phyloP scores from a whole-genome alignment of 2,329 filamentous ascomycete species.

The Tolypocladium nubicola region DNA sequence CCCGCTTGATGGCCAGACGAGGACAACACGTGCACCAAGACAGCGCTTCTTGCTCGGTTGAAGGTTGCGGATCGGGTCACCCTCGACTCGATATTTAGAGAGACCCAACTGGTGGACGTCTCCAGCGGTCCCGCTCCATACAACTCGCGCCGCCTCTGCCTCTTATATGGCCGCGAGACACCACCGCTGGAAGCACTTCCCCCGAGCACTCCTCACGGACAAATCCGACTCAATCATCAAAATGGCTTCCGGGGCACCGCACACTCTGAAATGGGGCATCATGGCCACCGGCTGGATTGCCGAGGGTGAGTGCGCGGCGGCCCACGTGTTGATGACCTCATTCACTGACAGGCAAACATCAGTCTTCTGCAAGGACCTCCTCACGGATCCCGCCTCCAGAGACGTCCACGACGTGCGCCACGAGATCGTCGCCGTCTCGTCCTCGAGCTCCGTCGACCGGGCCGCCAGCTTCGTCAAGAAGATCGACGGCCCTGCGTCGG shows the following conservation, averaged over 20 bases:
- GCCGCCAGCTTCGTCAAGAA: constrained; percentile 65
- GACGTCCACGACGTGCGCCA: constrained; percentile 64
- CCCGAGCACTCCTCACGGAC: background rate
- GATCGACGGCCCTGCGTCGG: constrained; percentile 55
- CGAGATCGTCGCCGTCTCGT: constrained; percentile 68
- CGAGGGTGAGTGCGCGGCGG: constrained; percentile 26
- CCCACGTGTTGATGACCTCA: background rate
- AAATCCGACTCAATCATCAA: constrained; percentile 6
- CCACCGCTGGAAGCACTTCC: background rate
- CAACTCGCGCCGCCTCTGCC: background rate
- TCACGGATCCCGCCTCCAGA: constrained; percentile 60
- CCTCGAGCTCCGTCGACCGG: constrained; percentile 59
- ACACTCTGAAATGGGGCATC: constrained; percentile 47
- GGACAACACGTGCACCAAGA: background rate
- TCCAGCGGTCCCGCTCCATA: background rate
- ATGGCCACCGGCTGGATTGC: constrained; percentile 51
- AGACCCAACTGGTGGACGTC: background rate
- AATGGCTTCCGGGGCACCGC: constrained; percentile 30
- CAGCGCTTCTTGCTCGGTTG: background rate
- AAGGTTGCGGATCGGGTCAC: background rate
- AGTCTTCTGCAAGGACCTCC: constrained; percentile 68
- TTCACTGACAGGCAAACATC: background rate
- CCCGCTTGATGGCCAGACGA: background rate
- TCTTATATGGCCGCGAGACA: background rate
- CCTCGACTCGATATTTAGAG: too few species aligned